Evolutionary conservation across 2,329 filamentous ascomycete species (phyloP).

Genomic region (Botrytis fabae): DNA sequence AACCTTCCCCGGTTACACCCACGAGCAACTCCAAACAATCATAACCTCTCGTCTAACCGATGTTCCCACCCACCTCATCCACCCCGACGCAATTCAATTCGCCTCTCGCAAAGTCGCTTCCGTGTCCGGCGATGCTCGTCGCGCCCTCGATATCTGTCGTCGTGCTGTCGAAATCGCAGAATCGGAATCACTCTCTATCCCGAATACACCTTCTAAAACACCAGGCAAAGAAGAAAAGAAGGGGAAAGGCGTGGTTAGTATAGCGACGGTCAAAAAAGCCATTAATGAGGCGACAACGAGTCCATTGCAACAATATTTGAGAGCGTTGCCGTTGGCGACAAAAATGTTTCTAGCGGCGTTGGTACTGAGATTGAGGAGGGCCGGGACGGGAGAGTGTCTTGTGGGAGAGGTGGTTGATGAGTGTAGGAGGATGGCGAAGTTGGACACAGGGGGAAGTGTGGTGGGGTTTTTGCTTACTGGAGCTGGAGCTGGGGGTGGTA

Average conservation of each 20-base stretch:
- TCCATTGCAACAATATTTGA: conserved; percentile 85
- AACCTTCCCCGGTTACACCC: conserved; percentile 95
- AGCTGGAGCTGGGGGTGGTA: neutral
- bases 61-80: conserved; percentile 85
- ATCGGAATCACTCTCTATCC: conserved; percentile 55
- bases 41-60: conserved; percentile 91
- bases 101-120: conserved; percentile 95
- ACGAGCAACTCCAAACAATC: conserved; percentile 95
- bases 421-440: conserved; percentile 65
- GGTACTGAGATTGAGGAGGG: conserved; percentile 74
- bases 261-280: conserved; percentile 88
- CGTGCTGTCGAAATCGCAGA: conserved; percentile 95
- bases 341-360: conserved; percentile 87
- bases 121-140: conserved; percentile 88
- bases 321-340: conserved; percentile 74
- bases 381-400: conserved; percentile 82
- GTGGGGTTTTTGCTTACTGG: conserved; percentile 54
- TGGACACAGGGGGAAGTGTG: conserved; percentile 60
- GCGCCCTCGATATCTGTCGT: conserved; percentile 92
- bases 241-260: conserved; percentile 68
- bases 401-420: conserved; percentile 90
- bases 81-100: conserved; percentile 92
- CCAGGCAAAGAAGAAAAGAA: conserved; percentile 41
- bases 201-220: conserved; percentile 63
- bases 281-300: conserved; percentile 95